phyloP scores from a whole-genome alignment of 140 eudicot species.

The Anethum foeniculum region DNA sequence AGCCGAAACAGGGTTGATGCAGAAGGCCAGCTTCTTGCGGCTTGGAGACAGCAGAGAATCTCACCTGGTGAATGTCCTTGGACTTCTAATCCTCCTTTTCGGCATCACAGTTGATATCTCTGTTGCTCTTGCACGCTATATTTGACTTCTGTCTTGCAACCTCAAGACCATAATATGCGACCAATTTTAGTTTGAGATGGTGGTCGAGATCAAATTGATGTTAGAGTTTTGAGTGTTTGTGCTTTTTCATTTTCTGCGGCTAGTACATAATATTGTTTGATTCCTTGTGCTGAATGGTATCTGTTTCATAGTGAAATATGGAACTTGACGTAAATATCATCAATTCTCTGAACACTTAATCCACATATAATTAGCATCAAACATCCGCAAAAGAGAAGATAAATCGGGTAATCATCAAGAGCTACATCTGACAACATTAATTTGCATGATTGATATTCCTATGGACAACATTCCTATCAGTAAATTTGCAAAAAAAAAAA shows the following conservation, averaged over 20 bases:
- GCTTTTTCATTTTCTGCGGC: not conserved
- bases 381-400: not conserved
- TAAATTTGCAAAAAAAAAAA: too few relatives aligned
- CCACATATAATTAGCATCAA: not conserved
- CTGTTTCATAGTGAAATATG: not conserved
- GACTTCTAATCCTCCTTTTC: conserved; percentile 60
- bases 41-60: conserved; percentile 40
- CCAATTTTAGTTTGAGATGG: not conserved
- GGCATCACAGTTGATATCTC: conserved; percentile 78
- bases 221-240: not conserved
- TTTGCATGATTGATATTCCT: not conserved
- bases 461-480: not conserved
- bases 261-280: not conserved
- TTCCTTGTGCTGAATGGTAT: not conserved
- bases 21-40: conserved; percentile 41
- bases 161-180: not conserved
- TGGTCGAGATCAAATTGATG: not conserved
- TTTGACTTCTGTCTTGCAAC: not conserved
- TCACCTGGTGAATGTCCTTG: conserved; percentile 61
- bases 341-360: not conserved
- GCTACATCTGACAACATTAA: not conserved
- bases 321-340: not conserved
- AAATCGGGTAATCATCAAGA: not conserved
- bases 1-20: conserved; percentile 80
- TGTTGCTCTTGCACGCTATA: conserved; percentile 51